A percentile compares a stretch with the other conserved stretches of the same genome.
Conservation (phyloP, 768 basidiomycete genomes). For the Agrocybe chaxingu region DNA sequence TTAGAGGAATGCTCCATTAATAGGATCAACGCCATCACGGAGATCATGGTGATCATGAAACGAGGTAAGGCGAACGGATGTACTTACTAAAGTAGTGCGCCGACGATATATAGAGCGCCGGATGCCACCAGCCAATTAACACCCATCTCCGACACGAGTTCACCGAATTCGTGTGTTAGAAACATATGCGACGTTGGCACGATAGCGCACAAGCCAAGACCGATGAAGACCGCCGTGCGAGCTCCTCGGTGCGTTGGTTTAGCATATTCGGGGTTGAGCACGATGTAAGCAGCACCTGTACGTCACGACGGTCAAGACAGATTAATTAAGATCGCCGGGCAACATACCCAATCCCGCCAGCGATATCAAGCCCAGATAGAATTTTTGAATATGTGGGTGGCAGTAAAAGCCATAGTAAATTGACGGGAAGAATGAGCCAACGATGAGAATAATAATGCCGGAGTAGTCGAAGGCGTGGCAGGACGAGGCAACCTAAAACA, state of each 20-base stretch:
- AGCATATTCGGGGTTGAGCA: constrained; percentile 75
- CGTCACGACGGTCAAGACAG: constrained; percentile 11
- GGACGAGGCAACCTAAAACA: constrained; percentile 46
- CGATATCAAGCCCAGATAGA: constrained; percentile 53
- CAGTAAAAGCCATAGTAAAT: constrained; percentile 81
- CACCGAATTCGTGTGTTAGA: constrained; percentile 51
- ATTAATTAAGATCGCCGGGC: constrained; percentile 16
- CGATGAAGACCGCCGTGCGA: constrained; percentile 77
- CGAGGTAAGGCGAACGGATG: constrained; percentile 18
- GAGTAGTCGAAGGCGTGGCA: constrained; percentile 75
- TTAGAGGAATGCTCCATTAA: constrained; percentile 12
- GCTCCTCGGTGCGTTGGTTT: constrained; percentile 73
- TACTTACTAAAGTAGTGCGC: constrained; percentile 81
- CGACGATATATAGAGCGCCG: constrained; percentile 72
- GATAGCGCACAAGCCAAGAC: constrained; percentile 67
- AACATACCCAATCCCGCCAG: constrained; percentile 57
- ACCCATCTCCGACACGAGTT: constrained; percentile 60
- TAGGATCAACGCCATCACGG: constrained; percentile 11
- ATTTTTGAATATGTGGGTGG: constrained; percentile 44
- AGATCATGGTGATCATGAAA: constrained; percentile 19
- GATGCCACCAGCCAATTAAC: constrained; percentile 67
- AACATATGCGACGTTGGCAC: constrained; percentile 69
- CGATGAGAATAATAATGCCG: constrained; percentile 75
- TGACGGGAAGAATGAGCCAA: constrained; percentile 76
- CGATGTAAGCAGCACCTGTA: constrained; percentile 67